phyloP scores from a whole-genome alignment of 495 filamentous ascomycete species.

The Xanthoparmelia taractica region DNA sequence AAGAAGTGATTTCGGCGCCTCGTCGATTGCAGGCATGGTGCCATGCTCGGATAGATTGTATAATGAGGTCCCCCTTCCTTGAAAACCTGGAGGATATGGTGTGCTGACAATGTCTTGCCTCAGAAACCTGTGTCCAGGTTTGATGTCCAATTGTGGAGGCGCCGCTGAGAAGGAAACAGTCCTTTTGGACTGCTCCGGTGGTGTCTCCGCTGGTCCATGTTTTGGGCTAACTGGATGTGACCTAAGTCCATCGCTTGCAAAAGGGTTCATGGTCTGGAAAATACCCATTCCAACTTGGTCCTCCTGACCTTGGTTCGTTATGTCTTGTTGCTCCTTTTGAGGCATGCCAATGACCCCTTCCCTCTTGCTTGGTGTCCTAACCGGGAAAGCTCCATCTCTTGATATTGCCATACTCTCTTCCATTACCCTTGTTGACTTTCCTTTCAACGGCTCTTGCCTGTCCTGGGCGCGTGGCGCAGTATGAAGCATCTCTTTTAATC shows the following conservation, averaged over 20 bases:
- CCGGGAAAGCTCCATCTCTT: constrained; percentile 5
- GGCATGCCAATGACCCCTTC: constrained; percentile 3
- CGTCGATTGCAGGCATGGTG: neutral
- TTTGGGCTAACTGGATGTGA: constrained; percentile 9
- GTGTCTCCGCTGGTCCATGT: neutral
- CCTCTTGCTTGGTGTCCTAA: constrained; percentile 12
- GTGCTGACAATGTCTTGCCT: constrained; percentile 28
- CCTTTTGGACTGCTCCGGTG: constrained; percentile 8
- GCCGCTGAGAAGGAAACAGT: constrained; percentile 20
- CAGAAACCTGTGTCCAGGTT: constrained; percentile 2
- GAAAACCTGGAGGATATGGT: constrained; percentile 23
- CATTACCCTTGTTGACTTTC: neutral
- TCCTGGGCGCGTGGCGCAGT: constrained; percentile 3
- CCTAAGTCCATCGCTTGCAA: neutral
- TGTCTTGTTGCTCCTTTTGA: neutral
- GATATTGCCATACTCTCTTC: neutral
- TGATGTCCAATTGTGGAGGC: constrained; percentile 17
- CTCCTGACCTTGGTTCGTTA: neutral
- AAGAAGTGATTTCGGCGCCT: constrained; percentile 9
- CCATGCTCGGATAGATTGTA: neutral
- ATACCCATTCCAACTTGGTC: neutral
- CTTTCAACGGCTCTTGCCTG: constrained; percentile 10
- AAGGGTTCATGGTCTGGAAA: constrained; percentile 7
- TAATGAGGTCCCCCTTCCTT: neutral
- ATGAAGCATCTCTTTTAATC: constrained; percentile 18